Conservation (phyloP, 163 green algal genomes). For the Scenedesmus sp. region DNA sequence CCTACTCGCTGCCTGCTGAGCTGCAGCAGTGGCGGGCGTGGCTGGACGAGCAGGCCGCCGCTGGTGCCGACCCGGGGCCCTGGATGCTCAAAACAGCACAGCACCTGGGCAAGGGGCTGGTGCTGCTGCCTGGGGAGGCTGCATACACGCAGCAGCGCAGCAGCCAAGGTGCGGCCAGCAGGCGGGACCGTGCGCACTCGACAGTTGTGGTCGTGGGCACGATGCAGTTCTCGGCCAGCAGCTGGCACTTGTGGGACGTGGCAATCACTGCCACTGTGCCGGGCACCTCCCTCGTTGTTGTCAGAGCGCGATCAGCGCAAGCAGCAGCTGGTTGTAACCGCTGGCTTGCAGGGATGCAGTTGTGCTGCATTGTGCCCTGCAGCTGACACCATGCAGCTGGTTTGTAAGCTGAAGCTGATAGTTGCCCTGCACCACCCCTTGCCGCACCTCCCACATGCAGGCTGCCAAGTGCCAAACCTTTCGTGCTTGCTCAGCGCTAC, state of each 20-base stretch:
- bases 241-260: not conserved
- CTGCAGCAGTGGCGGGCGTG: slow-evolving; percentile 64
- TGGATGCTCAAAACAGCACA: slow-evolving; percentile 89
- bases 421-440: not conserved
- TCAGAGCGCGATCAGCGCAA: too few species aligned
- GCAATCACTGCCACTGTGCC: too few species aligned
- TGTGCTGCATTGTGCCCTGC: not conserved
- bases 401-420: too few species aligned
- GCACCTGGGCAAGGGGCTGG: slow-evolving; percentile 84
- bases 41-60: slow-evolving; percentile 52
- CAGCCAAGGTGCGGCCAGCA: slow-evolving; percentile 31
- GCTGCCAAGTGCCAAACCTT: slow-evolving; percentile 45
- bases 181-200: too few species aligned
- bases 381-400: too few species aligned
- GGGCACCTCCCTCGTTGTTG: too few species aligned
- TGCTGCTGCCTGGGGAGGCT: slow-evolving; percentile 57
- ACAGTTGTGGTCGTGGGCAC: too few species aligned
- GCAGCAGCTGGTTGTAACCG: too few species aligned
- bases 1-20: slow-evolving; percentile 71
- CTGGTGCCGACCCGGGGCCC: slow-evolving; percentile 56
- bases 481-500: slow-evolving; percentile 75
- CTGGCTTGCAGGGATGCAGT: not conserved
- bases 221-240: not conserved
- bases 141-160: slow-evolving; percentile 52
- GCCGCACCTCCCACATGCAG: slow-evolving; percentile 2